phyloP scores from a whole-genome alignment of 495 filamentous ascomycete genomes.

The Penicillium canescens region DNA sequence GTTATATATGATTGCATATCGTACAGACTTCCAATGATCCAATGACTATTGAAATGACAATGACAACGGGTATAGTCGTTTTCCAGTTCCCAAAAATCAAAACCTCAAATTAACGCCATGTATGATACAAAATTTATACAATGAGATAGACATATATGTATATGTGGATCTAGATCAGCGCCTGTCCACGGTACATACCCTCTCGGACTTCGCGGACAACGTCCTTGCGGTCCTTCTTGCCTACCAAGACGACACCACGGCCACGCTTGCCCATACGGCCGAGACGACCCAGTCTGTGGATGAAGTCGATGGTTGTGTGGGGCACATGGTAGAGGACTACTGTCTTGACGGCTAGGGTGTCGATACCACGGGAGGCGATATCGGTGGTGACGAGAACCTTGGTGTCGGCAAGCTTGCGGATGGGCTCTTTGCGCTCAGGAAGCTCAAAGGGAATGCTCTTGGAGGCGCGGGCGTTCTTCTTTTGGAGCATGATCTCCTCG shows the following conservation, averaged over 20 bases:
- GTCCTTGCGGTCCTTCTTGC: conserved; percentile 84
- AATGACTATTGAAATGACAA: conserved; percentile 6
- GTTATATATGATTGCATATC: conserved; percentile 7
- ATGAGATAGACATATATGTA: conserved; percentile 10
- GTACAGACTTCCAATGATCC: conserved; percentile 8
- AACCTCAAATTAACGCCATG: conserved; percentile 17
- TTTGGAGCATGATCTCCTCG: conserved; percentile 37
- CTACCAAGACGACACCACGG: conserved; percentile 84
- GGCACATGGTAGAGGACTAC: conserved; percentile 95
- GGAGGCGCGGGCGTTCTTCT: conserved; percentile 32
- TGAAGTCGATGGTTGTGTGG: conserved; percentile 94
- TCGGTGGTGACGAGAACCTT: conserved; percentile 95
- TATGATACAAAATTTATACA: conserved; percentile 29
- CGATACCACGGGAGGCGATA: conserved; percentile 87
- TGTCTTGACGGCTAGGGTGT: conserved; percentile 87
- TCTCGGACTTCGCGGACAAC: conserved; percentile 90
- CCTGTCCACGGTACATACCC: conserved; percentile 89
- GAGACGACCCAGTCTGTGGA: conserved; percentile 87
- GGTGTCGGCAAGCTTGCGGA: conserved; percentile 59
- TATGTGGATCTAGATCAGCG: conserved; percentile 61
- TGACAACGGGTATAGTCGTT: conserved; percentile 17
- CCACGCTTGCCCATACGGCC: conserved; percentile 92
- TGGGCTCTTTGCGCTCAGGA: conserved; percentile 14
- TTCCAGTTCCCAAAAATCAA: conserved; percentile 14
- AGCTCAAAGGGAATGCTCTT: conserved; percentile 35